Evolutionary conservation across 768 basidiomycete genomes (phyloP), one percentile per base, ranked within the genome.

Genomic region (Boletus edulis): DNA sequence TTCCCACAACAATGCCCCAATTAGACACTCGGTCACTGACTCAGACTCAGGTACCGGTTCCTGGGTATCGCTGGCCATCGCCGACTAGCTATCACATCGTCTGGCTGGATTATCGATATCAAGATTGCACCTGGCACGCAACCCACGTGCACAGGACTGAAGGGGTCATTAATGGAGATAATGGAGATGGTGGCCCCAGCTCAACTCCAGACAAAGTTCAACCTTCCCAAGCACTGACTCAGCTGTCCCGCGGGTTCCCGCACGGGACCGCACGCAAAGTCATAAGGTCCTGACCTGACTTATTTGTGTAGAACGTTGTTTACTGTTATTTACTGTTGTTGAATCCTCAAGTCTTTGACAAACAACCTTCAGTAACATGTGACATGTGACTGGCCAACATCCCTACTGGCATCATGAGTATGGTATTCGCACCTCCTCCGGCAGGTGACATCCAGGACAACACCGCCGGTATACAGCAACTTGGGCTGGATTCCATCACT

Each of bases 401-500:
- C 14, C 44, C n/a, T 6, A 1, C 15, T 8, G 17, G n/a, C 46
- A 39, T 13, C 51, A 64, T 66, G 54, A 72, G 39, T 31, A 74
- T 76, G 75, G 68, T 68, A n/a, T 68, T 73, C 54, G 65, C 68
- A 35, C 65, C 69, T 46, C 59, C 66, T 18, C 61, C 69, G 2
- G 56, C 54, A 15, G 56, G 55, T 15, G 73, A 71, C 56, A 56
- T 58, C 5, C 72, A 77, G 61, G 73, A 72, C 49, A 58, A 57
- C 39, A n/a, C 15, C 27, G 62, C 55, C 61, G 62, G 43, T 47
- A 62, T 63, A 60, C 69, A 72, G 64, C 76, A 75, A 63, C 75
- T 73, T 40, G 78, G 78, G 2, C 75, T 83, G 32, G 86, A 89
- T 67, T 89, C 87, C 17, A 89, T 91, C 63, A 89, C 86, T 10